Conservation (phyloP, 2,329 filamentous ascomycete genomes). For the Colletotrichum camelliae region DNA sequence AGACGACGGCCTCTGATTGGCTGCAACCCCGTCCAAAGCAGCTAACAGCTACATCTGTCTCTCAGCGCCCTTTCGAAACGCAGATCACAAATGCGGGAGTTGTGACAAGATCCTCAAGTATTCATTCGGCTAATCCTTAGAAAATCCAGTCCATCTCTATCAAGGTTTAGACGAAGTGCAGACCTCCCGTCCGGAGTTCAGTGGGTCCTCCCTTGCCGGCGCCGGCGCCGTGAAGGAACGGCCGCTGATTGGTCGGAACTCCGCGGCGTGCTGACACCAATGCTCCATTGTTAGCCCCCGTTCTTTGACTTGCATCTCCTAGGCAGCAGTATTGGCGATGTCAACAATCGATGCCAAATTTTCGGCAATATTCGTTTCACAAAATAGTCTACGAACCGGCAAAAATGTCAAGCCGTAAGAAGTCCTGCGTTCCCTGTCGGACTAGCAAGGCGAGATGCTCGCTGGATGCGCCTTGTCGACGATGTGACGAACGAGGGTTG, state of each 20-base stretch:
- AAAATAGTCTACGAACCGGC: too few species aligned
- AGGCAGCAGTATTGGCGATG: not conserved
- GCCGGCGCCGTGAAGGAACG: not conserved
- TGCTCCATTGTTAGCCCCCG: not conserved
- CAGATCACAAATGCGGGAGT: not conserved
- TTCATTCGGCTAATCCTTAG: not conserved
- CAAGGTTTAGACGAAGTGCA: not conserved
- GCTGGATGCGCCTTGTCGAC: slow-evolving; percentile 25
- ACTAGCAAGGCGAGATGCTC: slow-evolving; percentile 30
- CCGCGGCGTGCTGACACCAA: not conserved
- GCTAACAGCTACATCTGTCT: not conserved
- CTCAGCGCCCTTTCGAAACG: not conserved
- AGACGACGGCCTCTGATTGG: not conserved
- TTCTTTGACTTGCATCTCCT: not conserved
- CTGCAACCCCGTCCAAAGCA: not conserved
- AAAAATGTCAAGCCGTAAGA: slow-evolving; percentile 12
- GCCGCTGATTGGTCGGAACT: not conserved
- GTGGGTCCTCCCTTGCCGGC: not conserved
- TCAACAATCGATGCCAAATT: not conserved
- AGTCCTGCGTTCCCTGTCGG: slow-evolving; percentile 29
- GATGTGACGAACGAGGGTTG: slow-evolving; percentile 24
- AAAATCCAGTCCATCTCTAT: not conserved
- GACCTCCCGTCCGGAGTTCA: not conserved
- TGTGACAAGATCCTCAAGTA: not conserved
- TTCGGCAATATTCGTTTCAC: too few species aligned